These are phyloP conservation scores for Ophiocordyceps polyrhachis-furcata DNA, from an alignment of 2,329 filamentous ascomycete genomes.

Conservation along the genomic window DNA sequence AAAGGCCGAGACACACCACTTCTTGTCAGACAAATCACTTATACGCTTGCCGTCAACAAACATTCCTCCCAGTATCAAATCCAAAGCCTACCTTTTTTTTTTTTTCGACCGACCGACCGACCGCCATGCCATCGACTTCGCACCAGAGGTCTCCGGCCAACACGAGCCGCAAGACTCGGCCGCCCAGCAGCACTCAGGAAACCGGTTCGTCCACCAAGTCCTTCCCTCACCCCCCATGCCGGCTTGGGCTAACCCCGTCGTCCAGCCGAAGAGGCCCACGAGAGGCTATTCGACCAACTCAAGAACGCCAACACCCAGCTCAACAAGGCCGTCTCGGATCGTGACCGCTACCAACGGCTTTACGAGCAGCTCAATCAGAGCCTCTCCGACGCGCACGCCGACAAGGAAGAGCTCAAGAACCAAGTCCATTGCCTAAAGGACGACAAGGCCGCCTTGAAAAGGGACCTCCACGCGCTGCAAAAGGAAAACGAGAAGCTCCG, in stretches of 20 bases:
- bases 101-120: no score
- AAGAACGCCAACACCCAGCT: conserved; percentile 8
- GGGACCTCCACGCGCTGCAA: conserved; percentile 2
- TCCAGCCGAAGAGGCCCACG: conserved; percentile 2
- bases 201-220: conserved; percentile 3
- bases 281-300: conserved; percentile 6
- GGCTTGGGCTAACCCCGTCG: conserved; percentile 1
- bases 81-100: no score
- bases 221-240: no score
- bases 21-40: no score
- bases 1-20: no score
- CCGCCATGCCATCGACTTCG: conserved; percentile 4
- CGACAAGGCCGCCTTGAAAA: not conserved
- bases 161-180: conserved; percentile 4
- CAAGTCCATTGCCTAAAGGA: conserved; percentile 5
- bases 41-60: no score
- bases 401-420: conserved; percentile 7
- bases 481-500: conserved; percentile 9
- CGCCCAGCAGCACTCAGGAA: not conserved
- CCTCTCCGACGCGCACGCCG: conserved; percentile 12
- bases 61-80: no score
- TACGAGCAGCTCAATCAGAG: conserved; percentile 7
- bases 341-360: conserved; percentile 9
- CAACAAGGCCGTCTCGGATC: conserved; percentile 7
- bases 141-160: conserved; percentile 5